Evolutionary conservation across 768 basidiomycete genomes (phyloP), one percentile per base, ranked within the genome.

Genomic region (Cyclocybe aegerita): DNA sequence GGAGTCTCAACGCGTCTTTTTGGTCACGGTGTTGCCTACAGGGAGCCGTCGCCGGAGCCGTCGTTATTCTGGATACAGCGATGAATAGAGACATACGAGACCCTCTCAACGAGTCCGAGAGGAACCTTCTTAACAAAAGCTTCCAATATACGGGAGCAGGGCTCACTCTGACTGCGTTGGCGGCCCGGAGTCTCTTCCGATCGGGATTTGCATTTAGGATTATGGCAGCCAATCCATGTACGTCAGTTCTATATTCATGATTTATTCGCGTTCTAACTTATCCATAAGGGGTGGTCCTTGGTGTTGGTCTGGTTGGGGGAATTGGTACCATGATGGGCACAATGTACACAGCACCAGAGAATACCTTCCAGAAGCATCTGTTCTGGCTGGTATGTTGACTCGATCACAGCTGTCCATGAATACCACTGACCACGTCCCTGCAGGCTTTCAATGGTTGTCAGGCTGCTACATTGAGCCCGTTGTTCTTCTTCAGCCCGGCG

Each of bases 401-500:
- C 17, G 10, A 23, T 16, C 10, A 31, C 14, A 23, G 23, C 23
- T 23, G 23, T 23, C 23, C 33, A 7, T 9, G 9, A 15, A 10
- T 37, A 10, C 30, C 16, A 33, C 12, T 30, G 30, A 14, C 39
- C 14, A 15, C 30, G 23, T 17, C 39, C 42, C 40, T 33, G 11
- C 50, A 90, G 88, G 85, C 83, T 4, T 95, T 96, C 69, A 90
- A 93, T 55, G 85, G 78, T 3, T 90, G 82, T 65, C 93, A 95
- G 71, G 90, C 90, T 6, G 87, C 90, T 6, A 90, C 89, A 2
- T 74, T 96, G 37, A 88, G 87, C 54, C 93, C 93, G 2, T 65
- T 96, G n/a, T 93, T 92, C 73, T 93, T 95, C 78, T 67, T 93
- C 40, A 85, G 76, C 60, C 93, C 93, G 2, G 90, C 89, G 9